Base-by-base conservation (phyloP, 2,329 filamentous ascomycete species). In the Penicillium vulpinum region DNA sequence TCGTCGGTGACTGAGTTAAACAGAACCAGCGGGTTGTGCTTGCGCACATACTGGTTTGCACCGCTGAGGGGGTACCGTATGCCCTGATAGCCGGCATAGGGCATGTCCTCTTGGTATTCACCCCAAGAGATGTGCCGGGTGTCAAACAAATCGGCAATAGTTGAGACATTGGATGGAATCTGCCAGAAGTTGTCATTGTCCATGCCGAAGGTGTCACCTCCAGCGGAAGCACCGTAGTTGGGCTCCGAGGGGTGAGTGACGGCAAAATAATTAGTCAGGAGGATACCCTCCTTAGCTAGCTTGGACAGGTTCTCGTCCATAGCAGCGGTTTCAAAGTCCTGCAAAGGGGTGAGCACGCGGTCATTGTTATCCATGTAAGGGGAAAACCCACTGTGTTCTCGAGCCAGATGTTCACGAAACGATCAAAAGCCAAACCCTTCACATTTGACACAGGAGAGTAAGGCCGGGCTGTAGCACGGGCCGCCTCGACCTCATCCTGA, bases 21-120 rank as follows among this genome's bases (percentile, higher is more conserved):
- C 53, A 88, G 78, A 55, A 92, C 77, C 75, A 46, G 83, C 78
- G 74, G 74, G 59, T 92, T 91, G 77, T 94, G 90, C 77, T 94
- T 93, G 69, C 91, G 86, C 8, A 93, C 89, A 70, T 94, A 94
- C 76, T 88, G 85, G 67, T 92, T 89, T 47, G 82, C 81, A 29
- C 83, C 82, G 3, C 82, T 89, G 63, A 84, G 91, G 54, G 84
- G 79, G 71, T 80, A 90, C 1, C 76, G 78, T 22, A 74, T 73
- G 41, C 89, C 89, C 72, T 90, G 81, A 72, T 85, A 93, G 11
- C 90, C 90, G 5, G 85, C 81, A 73, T 86, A 91, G 7, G 90
- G 90, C 82, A 89, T 81, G 67, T 91, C 86, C 70, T 94, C 89
- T 70, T 92, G 85, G 75, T 93, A 94, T 61, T 87, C 78, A 54